Percentiles rank a stretch among this genome's conserved stretches.
phyloP scores from a whole-genome alignment of 2,329 filamentous ascomycete species.

The Peltaster fructicola region DNA sequence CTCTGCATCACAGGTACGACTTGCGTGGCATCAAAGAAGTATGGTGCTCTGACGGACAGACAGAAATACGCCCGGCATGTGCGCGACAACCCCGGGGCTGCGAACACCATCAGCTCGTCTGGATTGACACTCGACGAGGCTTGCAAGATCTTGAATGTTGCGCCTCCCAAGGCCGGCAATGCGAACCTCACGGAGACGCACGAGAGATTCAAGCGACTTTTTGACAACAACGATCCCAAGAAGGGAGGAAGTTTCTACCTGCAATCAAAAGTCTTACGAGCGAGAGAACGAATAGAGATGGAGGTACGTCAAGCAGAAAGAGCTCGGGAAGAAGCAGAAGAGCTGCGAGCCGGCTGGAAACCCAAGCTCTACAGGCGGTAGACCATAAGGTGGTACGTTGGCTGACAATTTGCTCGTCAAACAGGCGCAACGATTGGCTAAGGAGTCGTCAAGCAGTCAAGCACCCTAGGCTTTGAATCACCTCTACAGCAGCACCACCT shows the following conservation, averaged over 20 bases:
- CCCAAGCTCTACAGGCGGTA: constrained; percentile 88
- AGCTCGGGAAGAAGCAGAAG: constrained; percentile 58
- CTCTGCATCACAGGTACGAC: constrained; percentile 45
- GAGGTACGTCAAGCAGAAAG: constrained; percentile 59
- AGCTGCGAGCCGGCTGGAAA: constrained; percentile 73
- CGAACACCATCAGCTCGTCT: constrained; percentile 42
- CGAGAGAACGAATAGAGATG: constrained; percentile 78
- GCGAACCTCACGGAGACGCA: constrained; percentile 64
- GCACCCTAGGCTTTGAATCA: too few species aligned
- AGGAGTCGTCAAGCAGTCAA: too few species aligned
- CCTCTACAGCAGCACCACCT: too few species aligned
- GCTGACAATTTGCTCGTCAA: constrained; percentile 3
- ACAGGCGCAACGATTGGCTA: constrained; percentile 6
- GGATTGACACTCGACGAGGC: constrained; percentile 91
- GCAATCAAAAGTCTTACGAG: constrained; percentile 88
- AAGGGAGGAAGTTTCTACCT: constrained; percentile 97
- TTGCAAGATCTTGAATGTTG: constrained; percentile 91
- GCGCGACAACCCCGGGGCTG: constrained; percentile 9
- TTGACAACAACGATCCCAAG: constrained; percentile 84
- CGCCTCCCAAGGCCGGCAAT: constrained; percentile 63
- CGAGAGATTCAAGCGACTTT: constrained; percentile 81
- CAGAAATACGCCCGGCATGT: constrained; percentile 19
- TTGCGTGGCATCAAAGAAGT: background rate
- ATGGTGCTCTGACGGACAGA: background rate
- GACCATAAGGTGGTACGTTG: constrained; percentile 20